A percentile compares a stretch with the other conserved stretches of the same genome.
Evolutionary conservation across 2,329 filamentous ascomycete species (phyloP).

Genomic region (Colletotrichum tropicicola): DNA sequence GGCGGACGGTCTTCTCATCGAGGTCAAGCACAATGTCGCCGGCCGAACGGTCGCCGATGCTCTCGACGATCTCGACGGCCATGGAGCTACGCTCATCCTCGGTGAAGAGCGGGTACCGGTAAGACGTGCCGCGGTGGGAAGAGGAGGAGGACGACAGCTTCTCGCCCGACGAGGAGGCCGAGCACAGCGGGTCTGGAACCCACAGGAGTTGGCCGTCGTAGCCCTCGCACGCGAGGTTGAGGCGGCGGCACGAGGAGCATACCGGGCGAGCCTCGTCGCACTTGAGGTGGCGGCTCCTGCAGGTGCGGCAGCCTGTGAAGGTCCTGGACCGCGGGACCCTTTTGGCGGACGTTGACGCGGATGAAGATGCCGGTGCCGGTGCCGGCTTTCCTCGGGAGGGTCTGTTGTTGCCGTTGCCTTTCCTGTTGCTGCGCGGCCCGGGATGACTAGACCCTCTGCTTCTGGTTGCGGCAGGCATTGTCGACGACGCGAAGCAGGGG

Average conservation of each 20-base stretch:
- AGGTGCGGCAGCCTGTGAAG: slow-evolving; percentile 45
- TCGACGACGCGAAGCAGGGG: not conserved
- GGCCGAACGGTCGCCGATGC: slow-evolving; percentile 37
- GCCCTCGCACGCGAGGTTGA: slow-evolving; percentile 46
- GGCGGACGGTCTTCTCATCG: slow-evolving; percentile 22
- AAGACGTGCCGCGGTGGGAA: slow-evolving; percentile 35
- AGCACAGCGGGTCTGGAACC: slow-evolving; percentile 38
- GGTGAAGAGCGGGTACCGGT: slow-evolving; percentile 53
- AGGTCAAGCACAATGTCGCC: slow-evolving; percentile 36
- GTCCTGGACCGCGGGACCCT: slow-evolving; percentile 32
- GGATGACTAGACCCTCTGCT: not conserved
- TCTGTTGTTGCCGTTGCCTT: too few relatives aligned
- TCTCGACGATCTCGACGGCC: slow-evolving; percentile 44
- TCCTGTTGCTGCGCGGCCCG: too few relatives aligned
- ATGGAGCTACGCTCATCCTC: slow-evolving; percentile 42
- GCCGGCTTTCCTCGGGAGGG: not conserved
- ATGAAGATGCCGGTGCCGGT: too few relatives aligned
- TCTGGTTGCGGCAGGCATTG: slow-evolving; percentile 1
- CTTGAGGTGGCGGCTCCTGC: slow-evolving; percentile 50
- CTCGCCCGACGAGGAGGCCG: not conserved
- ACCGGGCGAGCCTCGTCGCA: slow-evolving; percentile 52
- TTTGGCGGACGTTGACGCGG: not conserved
- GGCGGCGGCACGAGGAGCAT: slow-evolving; percentile 46
- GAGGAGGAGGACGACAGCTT: not conserved
- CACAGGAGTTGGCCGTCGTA: slow-evolving; percentile 47